Conservation (phyloP, 768 basidiomycete species). For the Infundibulicybe gibba region DNA sequence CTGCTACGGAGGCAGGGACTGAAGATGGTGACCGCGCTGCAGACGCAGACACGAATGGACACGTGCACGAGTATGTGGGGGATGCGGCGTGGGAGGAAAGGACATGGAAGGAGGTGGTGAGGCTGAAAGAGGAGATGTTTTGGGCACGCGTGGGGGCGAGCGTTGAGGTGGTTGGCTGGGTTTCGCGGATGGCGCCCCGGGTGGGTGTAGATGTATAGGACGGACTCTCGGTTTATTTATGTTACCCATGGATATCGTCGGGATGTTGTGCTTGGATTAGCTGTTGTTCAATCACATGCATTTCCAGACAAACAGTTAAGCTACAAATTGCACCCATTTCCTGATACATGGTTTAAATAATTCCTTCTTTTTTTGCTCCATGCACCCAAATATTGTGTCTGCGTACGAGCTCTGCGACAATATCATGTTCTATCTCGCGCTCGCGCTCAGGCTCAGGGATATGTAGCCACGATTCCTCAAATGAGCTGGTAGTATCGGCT, state of each 20-base stretch:
- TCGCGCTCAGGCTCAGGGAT: slow-evolving; percentile 37
- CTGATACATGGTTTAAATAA: too few species aligned
- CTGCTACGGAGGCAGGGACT: neutral
- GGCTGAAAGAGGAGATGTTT: slow-evolving; percentile 80
- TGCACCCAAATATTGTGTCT: slow-evolving; percentile 74
- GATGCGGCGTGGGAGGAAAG: slow-evolving; percentile 82
- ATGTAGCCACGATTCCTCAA: slow-evolving; percentile 60
- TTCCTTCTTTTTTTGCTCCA: slow-evolving; percentile 1
- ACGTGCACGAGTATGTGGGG: slow-evolving; percentile 43
- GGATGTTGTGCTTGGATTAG: too few species aligned
- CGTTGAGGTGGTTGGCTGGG: too few species aligned
- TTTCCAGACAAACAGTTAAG: too few species aligned
- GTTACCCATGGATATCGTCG: too few species aligned
- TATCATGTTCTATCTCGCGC: slow-evolving; percentile 93
- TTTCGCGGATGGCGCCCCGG: too few species aligned
- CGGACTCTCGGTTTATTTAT: too few species aligned
- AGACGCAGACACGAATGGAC: slow-evolving; percentile 1
- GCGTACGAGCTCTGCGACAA: slow-evolving; percentile 69
- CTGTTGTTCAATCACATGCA: too few species aligned
- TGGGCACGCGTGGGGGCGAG: slow-evolving; percentile 70
- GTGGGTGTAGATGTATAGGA: too few species aligned
- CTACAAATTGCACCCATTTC: too few species aligned
- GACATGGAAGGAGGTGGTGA: slow-evolving; percentile 76
- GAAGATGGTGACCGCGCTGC: neutral
- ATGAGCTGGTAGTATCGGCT: slow-evolving; percentile 17